A percentile compares a stretch with the other conserved stretches of the same genome.
These are phyloP conservation scores for Panellus pusillus DNA, from an alignment of 768 basidiomycete species.

Conservation along the genomic window DNA sequence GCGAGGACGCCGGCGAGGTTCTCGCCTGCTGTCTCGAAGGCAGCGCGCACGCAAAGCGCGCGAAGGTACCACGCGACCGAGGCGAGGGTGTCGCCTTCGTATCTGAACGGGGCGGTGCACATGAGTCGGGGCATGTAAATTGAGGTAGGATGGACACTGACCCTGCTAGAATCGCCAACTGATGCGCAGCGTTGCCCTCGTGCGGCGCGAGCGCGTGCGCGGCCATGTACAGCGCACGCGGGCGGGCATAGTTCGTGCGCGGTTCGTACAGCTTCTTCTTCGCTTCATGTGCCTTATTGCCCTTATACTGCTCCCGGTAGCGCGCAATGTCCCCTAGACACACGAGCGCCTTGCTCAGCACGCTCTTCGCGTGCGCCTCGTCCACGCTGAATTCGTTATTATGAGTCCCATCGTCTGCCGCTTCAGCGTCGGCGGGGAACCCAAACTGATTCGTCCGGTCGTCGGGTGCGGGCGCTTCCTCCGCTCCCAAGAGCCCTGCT, in stretches of 20 bases:
- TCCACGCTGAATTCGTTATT: conserved; percentile 37
- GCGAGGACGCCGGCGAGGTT: conserved; percentile 76
- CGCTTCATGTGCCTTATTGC: conserved; percentile 61
- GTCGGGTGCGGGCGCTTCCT: conserved; percentile 33
- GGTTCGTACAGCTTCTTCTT: conserved; percentile 63
- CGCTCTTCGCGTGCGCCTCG: conserved; percentile 53
- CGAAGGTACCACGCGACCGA: conserved; percentile 88
- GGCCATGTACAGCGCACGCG: conserved; percentile 76
- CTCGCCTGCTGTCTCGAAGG: conserved; percentile 85
- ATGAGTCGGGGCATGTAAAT: not conserved
- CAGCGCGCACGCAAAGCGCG: conserved; percentile 80
- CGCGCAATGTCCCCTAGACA: conserved; percentile 94
- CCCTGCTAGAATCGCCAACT: conserved; percentile 70
- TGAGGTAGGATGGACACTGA: not conserved
- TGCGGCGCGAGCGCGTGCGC: conserved; percentile 80
- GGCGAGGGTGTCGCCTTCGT: conserved; percentile 78
- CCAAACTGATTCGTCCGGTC: conserved; percentile 17
- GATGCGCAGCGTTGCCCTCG: conserved; percentile 94
- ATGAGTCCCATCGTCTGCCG: conserved; percentile 32
- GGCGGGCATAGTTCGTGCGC: conserved; percentile 81
- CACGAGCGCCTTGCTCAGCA: conserved; percentile 84
- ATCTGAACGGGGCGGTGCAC: conserved; percentile 28
- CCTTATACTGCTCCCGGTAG: conserved; percentile 89
- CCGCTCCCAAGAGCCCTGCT: conserved; percentile 43
- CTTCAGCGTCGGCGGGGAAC: conserved; percentile 36